These are phyloP conservation scores for Calocera cornea DNA, from an alignment of 768 basidiomycete species.

Conservation along the genomic window DNA sequence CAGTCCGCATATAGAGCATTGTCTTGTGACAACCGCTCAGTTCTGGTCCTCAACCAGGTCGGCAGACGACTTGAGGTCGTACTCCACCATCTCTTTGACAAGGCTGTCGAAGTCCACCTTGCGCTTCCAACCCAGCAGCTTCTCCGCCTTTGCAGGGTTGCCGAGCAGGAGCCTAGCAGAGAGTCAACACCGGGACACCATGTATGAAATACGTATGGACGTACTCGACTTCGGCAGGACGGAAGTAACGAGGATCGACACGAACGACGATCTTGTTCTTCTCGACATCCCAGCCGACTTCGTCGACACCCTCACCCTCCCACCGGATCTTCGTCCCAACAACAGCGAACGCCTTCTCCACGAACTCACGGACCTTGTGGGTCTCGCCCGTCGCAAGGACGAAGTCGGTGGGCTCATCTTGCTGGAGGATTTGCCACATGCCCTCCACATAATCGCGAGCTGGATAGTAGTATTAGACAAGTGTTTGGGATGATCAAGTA, in stretches of 20 bases:
- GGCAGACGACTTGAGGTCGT: constrained; percentile 59
- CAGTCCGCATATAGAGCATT: background rate
- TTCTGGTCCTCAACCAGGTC: constrained; percentile 78
- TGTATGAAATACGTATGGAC: constrained; percentile 27
- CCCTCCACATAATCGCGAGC: constrained; percentile 72
- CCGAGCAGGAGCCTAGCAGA: constrained; percentile 59
- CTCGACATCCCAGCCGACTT: constrained; percentile 60
- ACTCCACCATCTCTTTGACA: constrained; percentile 82
- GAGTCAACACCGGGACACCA: background rate
- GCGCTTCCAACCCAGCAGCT: constrained; percentile 79
- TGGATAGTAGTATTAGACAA: background rate
- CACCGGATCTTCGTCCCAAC: constrained; percentile 58
- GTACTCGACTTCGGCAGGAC: constrained; percentile 88
- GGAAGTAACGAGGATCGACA: constrained; percentile 82
- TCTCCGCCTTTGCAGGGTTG: constrained; percentile 82
- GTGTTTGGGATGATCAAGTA: background rate
- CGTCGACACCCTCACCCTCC: constrained; percentile 61
- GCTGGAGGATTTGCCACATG: constrained; percentile 96
- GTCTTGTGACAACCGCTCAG: constrained; percentile 22
- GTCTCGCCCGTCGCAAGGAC: constrained; percentile 95
- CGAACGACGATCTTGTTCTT: constrained; percentile 63
- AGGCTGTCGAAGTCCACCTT: constrained; percentile 69
- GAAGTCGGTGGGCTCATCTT: constrained; percentile 69
- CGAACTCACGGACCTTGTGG: constrained; percentile 84
- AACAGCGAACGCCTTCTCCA: constrained; percentile 68